Evolutionary conservation across 495 filamentous ascomycete species (phyloP).

Genomic region (Aspergillus saccharolyticus): DNA sequence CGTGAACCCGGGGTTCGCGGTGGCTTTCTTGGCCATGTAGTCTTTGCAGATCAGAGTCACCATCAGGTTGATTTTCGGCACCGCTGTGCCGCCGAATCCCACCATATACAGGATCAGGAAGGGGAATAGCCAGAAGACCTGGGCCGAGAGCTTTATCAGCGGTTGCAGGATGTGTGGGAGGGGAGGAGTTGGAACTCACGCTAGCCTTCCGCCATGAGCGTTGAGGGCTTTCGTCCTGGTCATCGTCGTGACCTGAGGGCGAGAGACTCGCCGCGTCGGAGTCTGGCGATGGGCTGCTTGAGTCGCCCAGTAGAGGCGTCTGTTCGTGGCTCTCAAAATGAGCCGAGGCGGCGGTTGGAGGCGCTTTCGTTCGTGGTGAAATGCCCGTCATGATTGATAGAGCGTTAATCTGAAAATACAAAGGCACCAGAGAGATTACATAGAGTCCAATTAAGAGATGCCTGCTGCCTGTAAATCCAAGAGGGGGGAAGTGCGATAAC

Average conservation of each 20-base stretch:
- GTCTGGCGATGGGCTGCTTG: conserved; percentile 2
- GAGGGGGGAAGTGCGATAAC: background rate
- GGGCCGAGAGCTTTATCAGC: no score
- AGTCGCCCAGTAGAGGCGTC: conserved; percentile 32
- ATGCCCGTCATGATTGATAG: background rate
- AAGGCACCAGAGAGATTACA: background rate
- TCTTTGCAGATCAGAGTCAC: conserved; percentile 73
- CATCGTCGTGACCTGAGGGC: background rate
- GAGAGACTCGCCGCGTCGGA: conserved; percentile 11
- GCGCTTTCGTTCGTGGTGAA: background rate
- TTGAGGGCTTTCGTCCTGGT: background rate
- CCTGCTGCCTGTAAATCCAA: background rate
- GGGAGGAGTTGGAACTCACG: conserved; percentile 8
- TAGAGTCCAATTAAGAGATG: background rate
- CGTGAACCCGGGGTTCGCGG: conserved; percentile 52
- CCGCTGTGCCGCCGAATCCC: conserved; percentile 75
- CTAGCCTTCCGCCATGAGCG: conserved; percentile 11
- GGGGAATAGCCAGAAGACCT: conserved; percentile 82
- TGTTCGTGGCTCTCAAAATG: conserved; percentile 22
- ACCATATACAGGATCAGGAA: conserved; percentile 73
- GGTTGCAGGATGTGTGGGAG: background rate
- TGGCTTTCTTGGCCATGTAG: conserved; percentile 61
- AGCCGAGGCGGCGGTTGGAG: conserved; percentile 4
- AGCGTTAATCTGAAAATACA: background rate
- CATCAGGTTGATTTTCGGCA: conserved; percentile 77